phyloP scores from a whole-genome alignment of 2,329 filamentous ascomycete species.

The Penicillium brasilianum region DNA sequence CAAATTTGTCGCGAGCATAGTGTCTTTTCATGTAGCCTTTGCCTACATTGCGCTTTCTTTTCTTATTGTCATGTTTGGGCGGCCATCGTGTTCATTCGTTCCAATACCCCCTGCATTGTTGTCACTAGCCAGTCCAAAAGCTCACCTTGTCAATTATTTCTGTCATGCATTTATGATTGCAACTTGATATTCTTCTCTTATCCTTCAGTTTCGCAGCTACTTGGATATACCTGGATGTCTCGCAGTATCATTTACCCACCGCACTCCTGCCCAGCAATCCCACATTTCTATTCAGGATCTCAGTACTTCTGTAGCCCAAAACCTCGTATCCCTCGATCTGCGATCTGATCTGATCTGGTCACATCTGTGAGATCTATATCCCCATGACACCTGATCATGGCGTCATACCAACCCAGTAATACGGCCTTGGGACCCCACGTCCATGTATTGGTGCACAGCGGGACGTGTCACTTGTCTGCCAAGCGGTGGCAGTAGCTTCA shows the following conservation, averaged over 20 bases:
- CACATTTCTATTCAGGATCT: not conserved
- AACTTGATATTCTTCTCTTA: not conserved
- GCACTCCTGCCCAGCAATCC: not conserved
- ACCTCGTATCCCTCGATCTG: not conserved
- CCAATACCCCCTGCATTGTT: conserved; percentile 33
- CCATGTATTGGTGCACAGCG: conserved; percentile 16
- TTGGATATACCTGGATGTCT: conserved; percentile 3
- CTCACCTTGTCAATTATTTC: conserved; percentile 6
- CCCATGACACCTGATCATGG: conserved; percentile 10
- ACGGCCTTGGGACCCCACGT: conserved; percentile 21
- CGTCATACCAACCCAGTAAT: conserved; percentile 28
- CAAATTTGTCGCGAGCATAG: not conserved
- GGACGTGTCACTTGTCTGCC: conserved; percentile 13
- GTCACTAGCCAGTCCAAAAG: conserved; percentile 17
- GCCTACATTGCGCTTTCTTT: conserved; percentile 8
- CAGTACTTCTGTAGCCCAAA: not conserved
- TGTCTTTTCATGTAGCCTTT: not conserved
- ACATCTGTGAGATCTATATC: not conserved
- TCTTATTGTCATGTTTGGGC: conserved; percentile 25
- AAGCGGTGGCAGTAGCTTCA: conserved; percentile 17
- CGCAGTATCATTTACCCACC: not conserved
- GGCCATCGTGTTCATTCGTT: conserved; percentile 31
- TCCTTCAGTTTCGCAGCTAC: not conserved
- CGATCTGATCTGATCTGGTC: not conserved
- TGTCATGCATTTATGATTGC: not conserved